Percentiles rank a stretch among this genome's conserved stretches.
Conservation (phyloP, 2,329 filamentous ascomycete species). For the Pyricularia sp. region DNA sequence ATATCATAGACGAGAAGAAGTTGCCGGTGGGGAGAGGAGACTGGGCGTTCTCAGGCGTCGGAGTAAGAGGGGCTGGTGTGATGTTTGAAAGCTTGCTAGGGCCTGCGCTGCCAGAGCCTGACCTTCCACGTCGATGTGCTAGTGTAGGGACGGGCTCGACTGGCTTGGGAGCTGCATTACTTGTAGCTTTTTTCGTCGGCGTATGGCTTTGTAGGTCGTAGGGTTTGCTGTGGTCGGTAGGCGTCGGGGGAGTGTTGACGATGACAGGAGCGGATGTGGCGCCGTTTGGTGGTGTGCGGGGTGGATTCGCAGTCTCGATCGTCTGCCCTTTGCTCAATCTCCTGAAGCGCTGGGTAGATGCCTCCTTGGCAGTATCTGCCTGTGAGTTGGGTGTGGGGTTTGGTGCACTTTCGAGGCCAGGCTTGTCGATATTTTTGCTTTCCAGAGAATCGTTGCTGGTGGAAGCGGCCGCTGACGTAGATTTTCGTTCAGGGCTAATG, state of each 20-base stretch:
- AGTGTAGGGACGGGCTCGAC: slow-evolving; percentile 52
- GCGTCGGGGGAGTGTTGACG: slow-evolving; percentile 58
- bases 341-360: slow-evolving; percentile 15
- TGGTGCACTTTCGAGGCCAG: neutral
- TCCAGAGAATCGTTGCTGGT: slow-evolving; percentile 1
- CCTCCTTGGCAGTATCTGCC: slow-evolving; percentile 5
- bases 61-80: slow-evolving; percentile 63
- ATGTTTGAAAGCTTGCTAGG: slow-evolving; percentile 85
- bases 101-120: slow-evolving; percentile 44
- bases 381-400: slow-evolving; percentile 3
- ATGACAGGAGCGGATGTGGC: slow-evolving; percentile 42
- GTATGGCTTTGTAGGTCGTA: slow-evolving; percentile 8
- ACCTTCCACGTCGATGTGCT: slow-evolving; percentile 49
- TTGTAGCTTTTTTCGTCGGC: slow-evolving; percentile 12
- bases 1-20: slow-evolving; percentile 92
- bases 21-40: slow-evolving; percentile 46
- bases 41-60: slow-evolving; percentile 59
- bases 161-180: neutral
- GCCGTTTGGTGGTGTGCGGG: slow-evolving; percentile 37
- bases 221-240: slow-evolving; percentile 33
- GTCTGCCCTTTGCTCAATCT: slow-evolving; percentile 19
- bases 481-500: slow-evolving; percentile 24
- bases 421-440: neutral
- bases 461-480: slow-evolving; percentile 2
- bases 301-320: slow-evolving; percentile 22